Evolutionary conservation across 2,329 filamentous ascomycete species (phyloP), one percentile per base, ranked within the genome.

Genomic region (Botrytis squamosa): DNA sequence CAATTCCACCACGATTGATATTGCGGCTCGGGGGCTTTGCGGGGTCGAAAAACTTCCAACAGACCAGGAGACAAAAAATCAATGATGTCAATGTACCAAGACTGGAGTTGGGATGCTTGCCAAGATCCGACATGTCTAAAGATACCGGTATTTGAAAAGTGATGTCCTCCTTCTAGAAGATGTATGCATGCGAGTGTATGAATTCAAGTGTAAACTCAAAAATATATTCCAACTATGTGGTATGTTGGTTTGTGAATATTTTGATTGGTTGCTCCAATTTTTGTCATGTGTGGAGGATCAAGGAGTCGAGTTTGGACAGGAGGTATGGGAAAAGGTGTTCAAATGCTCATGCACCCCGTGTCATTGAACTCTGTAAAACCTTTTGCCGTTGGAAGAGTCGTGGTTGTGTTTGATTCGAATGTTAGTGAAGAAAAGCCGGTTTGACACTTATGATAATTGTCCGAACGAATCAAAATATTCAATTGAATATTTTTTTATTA

Each of bases 401-500:
- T 72, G 38, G 38, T 57, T 49, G 29, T 72, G 46, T 33, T 72
- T 72, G 70, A 72, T 67, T 72, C 36, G 49, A 46, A 72, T 67
- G 33, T 46, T 64, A 46, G 59, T 29, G 16, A 42, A 42, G 2
- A n/a, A 63, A 46, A 33, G 25, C 8, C 60, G 16, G 25, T 67
- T 72, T 55, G 60, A 59, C 6, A 72, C 29, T 68, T 20, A 57
- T 29, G 20, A 46, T 10, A 63, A 67, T 49, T 59, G 7, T 46
- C 70, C 70, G 70, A 18, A 46, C 62, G 70, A 72, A 72, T 72
- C 1, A 72, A 72, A 72, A 72, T 72, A 72, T 68, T 72, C 46
- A 3, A 71, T 33, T 4, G 20, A 46, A 46, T 44, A 57, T 72
- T 59, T 67, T 44, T 55, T 52, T 44, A 36, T n/a, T 66, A 33